Conservation (phyloP, 106 monocot species). For the Dendrobium catenatum region DNA sequence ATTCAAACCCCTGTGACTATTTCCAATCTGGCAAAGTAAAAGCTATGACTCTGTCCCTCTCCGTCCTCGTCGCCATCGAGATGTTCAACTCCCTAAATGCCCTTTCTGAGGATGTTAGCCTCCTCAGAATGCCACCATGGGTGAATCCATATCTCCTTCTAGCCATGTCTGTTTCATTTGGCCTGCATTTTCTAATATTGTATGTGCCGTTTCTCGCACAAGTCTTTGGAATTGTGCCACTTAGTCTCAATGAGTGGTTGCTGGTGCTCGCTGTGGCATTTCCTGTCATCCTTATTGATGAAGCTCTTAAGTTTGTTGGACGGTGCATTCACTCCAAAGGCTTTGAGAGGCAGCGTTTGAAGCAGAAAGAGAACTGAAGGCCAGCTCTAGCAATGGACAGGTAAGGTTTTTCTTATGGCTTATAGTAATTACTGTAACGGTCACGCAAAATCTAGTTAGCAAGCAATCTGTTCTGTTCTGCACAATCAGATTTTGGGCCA, state of each 20-base stretch:
- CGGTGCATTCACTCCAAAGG: conserved; percentile 2
- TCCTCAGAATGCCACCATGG: conserved; percentile 81
- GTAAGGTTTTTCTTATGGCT: too few species aligned
- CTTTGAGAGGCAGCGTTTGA: too few species aligned
- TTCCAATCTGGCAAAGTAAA: conserved; percentile 76
- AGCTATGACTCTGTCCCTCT: conserved; percentile 76
- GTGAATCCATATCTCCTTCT: conserved; percentile 80
- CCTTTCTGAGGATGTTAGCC: conserved; percentile 65
- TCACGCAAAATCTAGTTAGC: too few species aligned
- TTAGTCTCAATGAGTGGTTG: conserved; percentile 78
- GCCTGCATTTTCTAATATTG: conserved; percentile 67
- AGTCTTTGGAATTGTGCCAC: conserved; percentile 80
- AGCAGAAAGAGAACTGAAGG: too few species aligned
- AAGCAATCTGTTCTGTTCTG: too few species aligned
- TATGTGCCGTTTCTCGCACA: conserved; percentile 84
- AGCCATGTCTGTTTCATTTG: conserved; percentile 81
- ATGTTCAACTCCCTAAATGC: conserved; percentile 96
- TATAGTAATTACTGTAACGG: too few species aligned
- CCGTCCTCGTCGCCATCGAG: conserved; percentile 83
- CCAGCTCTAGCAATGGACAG: too few species aligned
- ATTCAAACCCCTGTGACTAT: conserved; percentile 64
- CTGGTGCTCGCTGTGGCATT: conserved; percentile 70
- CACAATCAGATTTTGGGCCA: too few species aligned
- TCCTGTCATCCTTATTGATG: conserved; percentile 76
- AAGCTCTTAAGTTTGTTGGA: conserved; percentile 74